Conservation (phyloP, 129 eudicot genomes). For the Silybum marianum region DNA sequence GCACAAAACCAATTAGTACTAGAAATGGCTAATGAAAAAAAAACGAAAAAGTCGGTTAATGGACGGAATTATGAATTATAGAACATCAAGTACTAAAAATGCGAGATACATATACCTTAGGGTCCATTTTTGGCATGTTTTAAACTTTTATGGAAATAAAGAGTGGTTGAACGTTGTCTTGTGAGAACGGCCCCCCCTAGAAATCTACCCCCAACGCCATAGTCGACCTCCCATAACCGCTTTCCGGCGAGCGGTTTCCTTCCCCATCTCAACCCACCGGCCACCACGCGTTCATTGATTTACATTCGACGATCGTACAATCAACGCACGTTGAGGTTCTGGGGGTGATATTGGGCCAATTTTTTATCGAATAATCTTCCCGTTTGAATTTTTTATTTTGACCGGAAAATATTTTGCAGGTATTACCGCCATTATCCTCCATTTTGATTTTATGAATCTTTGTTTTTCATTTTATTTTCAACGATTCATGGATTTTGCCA, state of each 20-base stretch:
- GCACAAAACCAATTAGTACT: too few relatives aligned
- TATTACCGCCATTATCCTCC: background rate
- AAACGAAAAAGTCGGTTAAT: background rate
- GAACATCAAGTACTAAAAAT: background rate
- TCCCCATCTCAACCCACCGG: slow-evolving; percentile 1
- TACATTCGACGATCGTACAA: background rate
- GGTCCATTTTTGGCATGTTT: background rate
- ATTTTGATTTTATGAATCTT: background rate
- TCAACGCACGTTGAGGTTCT: background rate
- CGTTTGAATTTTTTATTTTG: background rate
- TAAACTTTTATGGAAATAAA: background rate
- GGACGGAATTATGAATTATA: background rate
- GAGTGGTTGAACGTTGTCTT: slow-evolving; percentile 8
- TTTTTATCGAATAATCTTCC: background rate
- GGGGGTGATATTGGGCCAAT: background rate
- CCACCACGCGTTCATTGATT: background rate
- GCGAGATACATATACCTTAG: background rate
- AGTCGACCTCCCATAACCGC: slow-evolving; percentile 26
- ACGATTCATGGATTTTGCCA: slow-evolving; percentile 7
- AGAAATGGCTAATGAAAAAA: background rate
- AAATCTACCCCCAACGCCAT: slow-evolving; percentile 9
- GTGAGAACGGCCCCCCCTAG: slow-evolving; percentile 13
- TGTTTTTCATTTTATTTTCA: background rate
- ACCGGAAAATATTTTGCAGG: slow-evolving; percentile 12
- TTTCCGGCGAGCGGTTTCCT: slow-evolving; percentile 10